Base-by-base conservation (phyloP, 768 basidiomycete genomes). In the Albatrellus ellisii region DNA sequence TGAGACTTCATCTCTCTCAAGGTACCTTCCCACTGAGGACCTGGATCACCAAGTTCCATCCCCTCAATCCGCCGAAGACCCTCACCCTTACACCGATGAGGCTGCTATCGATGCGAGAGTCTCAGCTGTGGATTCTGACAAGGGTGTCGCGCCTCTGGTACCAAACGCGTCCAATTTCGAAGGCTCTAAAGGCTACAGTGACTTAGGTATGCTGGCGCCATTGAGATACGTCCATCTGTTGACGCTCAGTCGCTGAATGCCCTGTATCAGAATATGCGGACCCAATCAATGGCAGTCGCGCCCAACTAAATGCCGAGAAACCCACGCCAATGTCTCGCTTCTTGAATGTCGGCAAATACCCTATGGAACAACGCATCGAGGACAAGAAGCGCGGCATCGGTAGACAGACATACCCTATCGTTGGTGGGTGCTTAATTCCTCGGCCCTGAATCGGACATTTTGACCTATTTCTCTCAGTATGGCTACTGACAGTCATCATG, bases 381-480 rank as follows among this genome's bases (percentile, higher is more conserved):
- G 70, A 86, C 54, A 94, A 94, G 67, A 82, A 73, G 56, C 70
- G 81, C 24, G 88, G 89, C 1, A 71, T 94, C 36, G 84, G 83
- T 6, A 70, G 85, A 17, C 94, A 97, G 61, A 73, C 58, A 47
- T 71, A 83, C 57, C 87, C 88, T 25, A 75, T 79, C 47, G 70
- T 80, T 32, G 83, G 89, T 89, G 46, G 46, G 73, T 64, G 10
- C 29, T 3, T 21, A 36, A 7, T 10, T 18, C 11, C 1, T 18
- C 11, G 11, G 10, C 4, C 27, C 14, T 12, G n/a, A 24, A 9
- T 35, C 25, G 20, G 39, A 7, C 33, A 9, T 28, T 27, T 25
- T 34, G 40, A 14, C 10, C 33, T 38, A 33, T 53, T 12, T 56
- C 56, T 51, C 50, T 31, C 54, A 78, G 81, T 78, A 10, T 95